A percentile compares a stretch with the other conserved stretches of the same genome.
These are phyloP conservation scores for Senna siamea DNA, from an alignment of 306 rosid species.

Conservation along the genomic window DNA sequence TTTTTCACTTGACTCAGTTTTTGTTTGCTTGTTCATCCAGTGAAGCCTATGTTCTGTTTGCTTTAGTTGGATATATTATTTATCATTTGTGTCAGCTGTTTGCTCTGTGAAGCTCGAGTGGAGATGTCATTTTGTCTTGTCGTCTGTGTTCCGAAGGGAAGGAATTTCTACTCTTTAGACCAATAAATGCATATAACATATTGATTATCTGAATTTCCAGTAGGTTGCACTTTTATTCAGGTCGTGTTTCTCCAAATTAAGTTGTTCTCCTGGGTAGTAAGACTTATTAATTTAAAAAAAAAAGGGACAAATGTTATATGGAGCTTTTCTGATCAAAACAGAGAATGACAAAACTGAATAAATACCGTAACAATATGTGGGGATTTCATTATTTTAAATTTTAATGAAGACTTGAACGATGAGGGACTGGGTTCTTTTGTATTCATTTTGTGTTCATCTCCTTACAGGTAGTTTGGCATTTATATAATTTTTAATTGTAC, in stretches of 20 bases:
- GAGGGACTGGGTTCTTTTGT: no score
- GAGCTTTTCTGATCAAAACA: no score
- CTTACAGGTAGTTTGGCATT: not conserved
- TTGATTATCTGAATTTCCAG: not conserved
- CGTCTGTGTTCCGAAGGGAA: constrained; percentile 5
- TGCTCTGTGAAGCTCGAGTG: not conserved
- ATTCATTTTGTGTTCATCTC: no score
- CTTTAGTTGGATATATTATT: not conserved
- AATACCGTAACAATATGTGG: no score
- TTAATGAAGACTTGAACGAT: no score
- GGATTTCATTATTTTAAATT: no score
- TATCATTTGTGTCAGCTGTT: not conserved
- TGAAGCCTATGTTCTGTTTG: not conserved
- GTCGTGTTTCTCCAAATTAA: no score
- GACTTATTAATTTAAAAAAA: no score
- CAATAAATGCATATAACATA: not conserved
- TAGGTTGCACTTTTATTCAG: not conserved
- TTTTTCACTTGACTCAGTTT: no score
- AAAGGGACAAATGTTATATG: no score
- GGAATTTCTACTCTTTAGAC: constrained; percentile 9
- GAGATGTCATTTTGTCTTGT: not conserved
- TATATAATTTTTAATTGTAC: not conserved
- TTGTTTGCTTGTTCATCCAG: no score
- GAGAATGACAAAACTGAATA: no score
- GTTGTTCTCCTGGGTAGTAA: not conserved